phyloP scores from a whole-genome alignment of 2,329 filamentous ascomycete species.

The Penicillium sp. region DNA sequence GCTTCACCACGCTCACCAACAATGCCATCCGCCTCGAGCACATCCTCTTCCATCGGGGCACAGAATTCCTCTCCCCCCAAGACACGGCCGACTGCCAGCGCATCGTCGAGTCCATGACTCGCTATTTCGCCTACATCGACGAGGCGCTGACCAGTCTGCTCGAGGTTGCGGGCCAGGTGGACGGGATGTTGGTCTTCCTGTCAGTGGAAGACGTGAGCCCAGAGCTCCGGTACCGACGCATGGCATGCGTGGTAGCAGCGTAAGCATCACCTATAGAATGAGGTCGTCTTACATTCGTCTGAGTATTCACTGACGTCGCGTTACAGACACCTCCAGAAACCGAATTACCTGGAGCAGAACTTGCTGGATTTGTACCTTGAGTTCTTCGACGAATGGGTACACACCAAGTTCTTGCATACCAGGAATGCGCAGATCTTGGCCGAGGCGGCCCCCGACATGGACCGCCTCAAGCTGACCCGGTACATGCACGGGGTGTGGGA shows the following conservation, averaged over 20 bases:
- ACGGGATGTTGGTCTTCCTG: conserved; percentile 9
- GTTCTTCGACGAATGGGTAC: conserved; percentile 26
- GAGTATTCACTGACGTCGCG: no score
- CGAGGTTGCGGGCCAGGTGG: conserved; percentile 5
- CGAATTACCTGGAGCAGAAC: conserved; percentile 16
- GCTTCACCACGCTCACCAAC: conserved; percentile 21
- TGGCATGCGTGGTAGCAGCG: conserved; percentile 16
- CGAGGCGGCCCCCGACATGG: conserved; percentile 6
- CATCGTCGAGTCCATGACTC: conserved; percentile 12
- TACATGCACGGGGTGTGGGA: conserved; percentile 18
- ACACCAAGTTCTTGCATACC: conserved; percentile 18
- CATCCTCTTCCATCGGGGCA: conserved; percentile 18
- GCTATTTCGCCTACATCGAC: conserved; percentile 14
- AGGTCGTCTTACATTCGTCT: no score
- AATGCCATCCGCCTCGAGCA: conserved; percentile 20
- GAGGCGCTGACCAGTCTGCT: conserved; percentile 11
- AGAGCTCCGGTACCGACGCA: conserved; percentile 15
- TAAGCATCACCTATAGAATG: no score
- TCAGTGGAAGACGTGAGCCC: conserved; percentile 1
- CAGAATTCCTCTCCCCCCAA: conserved; percentile 7
- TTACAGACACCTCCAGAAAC: conserved; percentile 16
- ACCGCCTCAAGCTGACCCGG: conserved; percentile 11
- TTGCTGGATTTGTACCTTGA: conserved; percentile 21
- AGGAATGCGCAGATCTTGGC: conserved; percentile 16
- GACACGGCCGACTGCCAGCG: conserved; percentile 10